Conservation (phyloP, 1,139 yeast genomes). For the Chernovozyma aurita region DNA sequence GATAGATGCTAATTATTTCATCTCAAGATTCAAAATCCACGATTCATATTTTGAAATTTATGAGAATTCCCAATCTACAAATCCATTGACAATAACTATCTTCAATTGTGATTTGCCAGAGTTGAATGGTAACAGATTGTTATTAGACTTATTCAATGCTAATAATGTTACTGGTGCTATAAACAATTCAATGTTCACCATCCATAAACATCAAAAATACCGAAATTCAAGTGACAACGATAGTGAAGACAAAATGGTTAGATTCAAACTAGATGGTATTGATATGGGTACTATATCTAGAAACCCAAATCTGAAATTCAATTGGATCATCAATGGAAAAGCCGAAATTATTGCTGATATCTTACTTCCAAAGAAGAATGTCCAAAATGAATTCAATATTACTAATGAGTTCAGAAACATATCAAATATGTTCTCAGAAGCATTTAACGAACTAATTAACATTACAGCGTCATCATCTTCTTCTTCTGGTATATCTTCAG, state of each 20-base stretch:
- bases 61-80: constrained; percentile 19
- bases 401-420: constrained; percentile 23
- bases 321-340: constrained; percentile 68
- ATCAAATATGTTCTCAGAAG: constrained; percentile 21
- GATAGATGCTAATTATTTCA: constrained; percentile 40
- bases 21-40: constrained; percentile 47
- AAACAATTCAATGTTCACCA: constrained; percentile 68
- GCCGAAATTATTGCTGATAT: constrained; percentile 70
- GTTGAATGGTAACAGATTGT: constrained; percentile 52
- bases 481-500: not conserved
- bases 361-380: constrained; percentile 46
- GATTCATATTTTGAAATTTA: constrained; percentile 51
- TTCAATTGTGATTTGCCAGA: constrained; percentile 64
- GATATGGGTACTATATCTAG: constrained; percentile 44
- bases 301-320: constrained; percentile 45
- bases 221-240: constrained; percentile 23
- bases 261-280: constrained; percentile 63
- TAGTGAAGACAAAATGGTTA: constrained; percentile 42
- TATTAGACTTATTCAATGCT: constrained; percentile 66
- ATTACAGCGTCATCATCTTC: constrained; percentile 10
- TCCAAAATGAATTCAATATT: constrained; percentile 11
- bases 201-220: constrained; percentile 50
- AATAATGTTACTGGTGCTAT: constrained; percentile 67
- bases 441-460: constrained; percentile 24
- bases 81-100: constrained; percentile 49